Conservation (phyloP, 352 stramenopile genomes). For the Pythium scleroteichum region DNA sequence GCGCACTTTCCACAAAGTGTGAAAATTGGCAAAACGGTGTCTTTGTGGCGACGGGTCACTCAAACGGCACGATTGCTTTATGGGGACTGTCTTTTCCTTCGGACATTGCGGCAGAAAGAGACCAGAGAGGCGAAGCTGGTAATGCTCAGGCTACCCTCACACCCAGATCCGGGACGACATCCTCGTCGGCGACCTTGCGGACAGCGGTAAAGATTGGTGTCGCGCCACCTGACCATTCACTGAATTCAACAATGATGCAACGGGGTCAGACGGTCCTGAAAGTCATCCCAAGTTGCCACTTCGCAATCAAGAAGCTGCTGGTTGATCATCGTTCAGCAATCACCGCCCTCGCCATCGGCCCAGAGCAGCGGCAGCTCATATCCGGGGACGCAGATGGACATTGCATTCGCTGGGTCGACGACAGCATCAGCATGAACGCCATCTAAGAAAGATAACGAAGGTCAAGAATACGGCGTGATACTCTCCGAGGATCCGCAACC, state of each 20-base stretch:
- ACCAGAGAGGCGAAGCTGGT: neutral
- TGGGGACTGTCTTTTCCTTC: constrained; percentile 67
- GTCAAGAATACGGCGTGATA: too few relatives aligned
- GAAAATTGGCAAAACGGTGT: constrained; percentile 75
- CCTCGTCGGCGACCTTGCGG: constrained; percentile 10
- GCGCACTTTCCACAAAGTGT: constrained; percentile 61
- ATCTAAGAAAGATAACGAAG: too few relatives aligned
- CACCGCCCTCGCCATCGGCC: constrained; percentile 54
- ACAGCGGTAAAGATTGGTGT: constrained; percentile 17
- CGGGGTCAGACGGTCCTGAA: constrained; percentile 24
- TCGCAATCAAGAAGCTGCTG: constrained; percentile 77
- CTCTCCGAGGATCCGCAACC: too few relatives aligned
- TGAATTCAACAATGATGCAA: too few relatives aligned
- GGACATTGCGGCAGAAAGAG: constrained; percentile 42
- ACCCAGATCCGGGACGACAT: neutral
- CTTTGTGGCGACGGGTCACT: constrained; percentile 64
- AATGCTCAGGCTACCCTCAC: neutral
- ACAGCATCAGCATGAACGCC: constrained; percentile 65
- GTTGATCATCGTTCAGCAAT: constrained; percentile 64
- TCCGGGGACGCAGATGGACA: constrained; percentile 65
- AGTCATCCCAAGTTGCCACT: constrained; percentile 60
- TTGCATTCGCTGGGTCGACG: constrained; percentile 82
- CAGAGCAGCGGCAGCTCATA: constrained; percentile 67
- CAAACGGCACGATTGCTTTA: constrained; percentile 69
- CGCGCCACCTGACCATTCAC: neutral